Conservation (phyloP, 768 basidiomycete species). For the Boletus eberwhitei region DNA sequence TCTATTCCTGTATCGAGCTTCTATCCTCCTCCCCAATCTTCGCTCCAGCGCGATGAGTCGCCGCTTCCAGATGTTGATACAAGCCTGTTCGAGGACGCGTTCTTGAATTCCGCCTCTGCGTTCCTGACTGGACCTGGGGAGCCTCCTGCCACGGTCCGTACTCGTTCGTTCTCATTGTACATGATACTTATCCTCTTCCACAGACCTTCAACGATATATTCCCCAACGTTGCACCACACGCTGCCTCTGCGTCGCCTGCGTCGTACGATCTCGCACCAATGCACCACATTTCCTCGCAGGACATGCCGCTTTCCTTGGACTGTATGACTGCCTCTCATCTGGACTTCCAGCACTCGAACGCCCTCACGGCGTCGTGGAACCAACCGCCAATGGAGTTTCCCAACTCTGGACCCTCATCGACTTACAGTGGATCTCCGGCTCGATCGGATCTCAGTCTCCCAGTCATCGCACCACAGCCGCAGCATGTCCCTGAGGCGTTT, state of each 20-base stretch:
- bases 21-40: constrained; percentile 12
- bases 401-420: constrained; percentile 38
- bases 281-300: constrained; percentile 25
- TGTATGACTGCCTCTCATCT: constrained; percentile 6
- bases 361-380: constrained; percentile 10
- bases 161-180: rapidly evolving
- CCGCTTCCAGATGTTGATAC: constrained; percentile 50
- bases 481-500: constrained; percentile 3
- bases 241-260: constrained; percentile 4
- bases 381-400: constrained; percentile 13
- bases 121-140: constrained; percentile 18
- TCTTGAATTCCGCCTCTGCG: constrained; percentile 31
- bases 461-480: constrained; percentile 28
- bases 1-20: neutral
- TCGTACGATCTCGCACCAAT: constrained; percentile 23
- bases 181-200: neutral
- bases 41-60: constrained; percentile 42
- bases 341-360: constrained; percentile 5
- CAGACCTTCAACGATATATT: constrained; percentile 27
- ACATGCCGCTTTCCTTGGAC: constrained; percentile 11
- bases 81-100: constrained; percentile 45
- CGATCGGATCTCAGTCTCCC: constrained; percentile 30
- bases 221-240: constrained; percentile 21
- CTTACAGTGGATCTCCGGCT: constrained; percentile 42
- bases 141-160: constrained; percentile 13